Percentiles rank a stretch among this genome's conserved stretches.
phyloP scores from a whole-genome alignment of 2,329 filamentous ascomycete species.

The Albophoma yamanashiensis region DNA sequence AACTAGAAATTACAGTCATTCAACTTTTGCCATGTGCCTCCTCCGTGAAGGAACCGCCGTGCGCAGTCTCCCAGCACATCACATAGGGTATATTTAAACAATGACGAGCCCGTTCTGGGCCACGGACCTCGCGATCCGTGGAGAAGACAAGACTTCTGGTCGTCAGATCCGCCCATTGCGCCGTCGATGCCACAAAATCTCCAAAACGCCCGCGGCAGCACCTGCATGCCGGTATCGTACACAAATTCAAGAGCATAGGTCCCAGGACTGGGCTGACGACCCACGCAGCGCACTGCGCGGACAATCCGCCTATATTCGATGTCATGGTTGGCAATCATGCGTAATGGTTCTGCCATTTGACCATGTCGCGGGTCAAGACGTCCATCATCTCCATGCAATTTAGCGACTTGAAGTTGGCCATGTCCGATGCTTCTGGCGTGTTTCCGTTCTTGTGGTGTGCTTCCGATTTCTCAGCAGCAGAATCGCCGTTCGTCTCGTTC shows the following conservation, averaged over 20 bases:
- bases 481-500: constrained; percentile 24
- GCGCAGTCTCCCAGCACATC: neutral
- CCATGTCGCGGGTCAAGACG: constrained; percentile 64
- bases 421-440: constrained; percentile 11
- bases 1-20: neutral
- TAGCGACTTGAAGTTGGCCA: constrained; percentile 60
- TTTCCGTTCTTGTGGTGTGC: constrained; percentile 12
- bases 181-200: constrained; percentile 3
- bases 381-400: constrained; percentile 88
- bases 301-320: neutral
- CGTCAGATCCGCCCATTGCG: neutral
- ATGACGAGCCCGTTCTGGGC: neutral
- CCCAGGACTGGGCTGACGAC: neutral
- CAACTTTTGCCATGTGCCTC: neutral
- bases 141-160: neutral
- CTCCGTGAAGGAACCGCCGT: neutral
- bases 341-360: constrained; percentile 76
- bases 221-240: constrained; percentile 3
- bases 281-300: neutral
- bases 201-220: constrained; percentile 4
- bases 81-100: constrained; percentile 8
- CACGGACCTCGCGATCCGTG: neutral
- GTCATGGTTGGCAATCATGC: constrained; percentile 14
- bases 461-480: constrained; percentile 10
- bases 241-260: constrained; percentile 4